Conservation (phyloP, 2,329 filamentous ascomycete species). For the Alternaria sp. region DNA sequence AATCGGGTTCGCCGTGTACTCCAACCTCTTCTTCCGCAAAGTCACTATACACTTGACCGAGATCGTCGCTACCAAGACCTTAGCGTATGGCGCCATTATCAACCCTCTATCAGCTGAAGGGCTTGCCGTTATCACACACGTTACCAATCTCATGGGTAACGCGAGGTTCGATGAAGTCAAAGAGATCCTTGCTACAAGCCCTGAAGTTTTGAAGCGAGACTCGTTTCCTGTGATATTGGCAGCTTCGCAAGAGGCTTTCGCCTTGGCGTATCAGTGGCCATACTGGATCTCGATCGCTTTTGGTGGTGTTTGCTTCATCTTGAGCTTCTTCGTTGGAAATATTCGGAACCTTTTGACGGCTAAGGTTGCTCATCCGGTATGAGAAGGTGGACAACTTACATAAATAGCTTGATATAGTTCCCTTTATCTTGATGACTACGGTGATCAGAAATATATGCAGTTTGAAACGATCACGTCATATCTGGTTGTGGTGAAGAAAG, state of each 20-base stretch:
- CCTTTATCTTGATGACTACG: neutral
- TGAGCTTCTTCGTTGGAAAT: conserved; percentile 67
- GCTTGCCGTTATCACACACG: conserved; percentile 59
- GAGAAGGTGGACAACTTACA: neutral
- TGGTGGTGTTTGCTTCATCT: conserved; percentile 64
- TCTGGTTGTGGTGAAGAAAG: neutral
- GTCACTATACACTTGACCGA: conserved; percentile 31
- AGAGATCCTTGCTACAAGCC: conserved; percentile 56
- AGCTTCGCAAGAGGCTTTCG: conserved; percentile 66
- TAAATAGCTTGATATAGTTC: neutral
- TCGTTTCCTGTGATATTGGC: conserved; percentile 55
- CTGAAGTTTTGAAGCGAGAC: conserved; percentile 56
- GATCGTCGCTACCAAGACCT: conserved; percentile 48
- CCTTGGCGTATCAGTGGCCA: conserved; percentile 67
- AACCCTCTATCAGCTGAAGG: conserved; percentile 50
- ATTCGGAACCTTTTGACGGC: conserved; percentile 52
- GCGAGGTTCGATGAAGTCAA: conserved; percentile 50
- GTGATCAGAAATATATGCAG: neutral
- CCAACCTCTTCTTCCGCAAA: conserved; percentile 46
- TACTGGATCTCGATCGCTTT: conserved; percentile 72
- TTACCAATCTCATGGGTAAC: conserved; percentile 54
- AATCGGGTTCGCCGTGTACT: conserved; percentile 67
- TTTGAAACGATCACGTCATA: neutral
- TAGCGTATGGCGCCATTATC: conserved; percentile 60
- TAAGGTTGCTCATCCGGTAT: conserved; percentile 25